Evolutionary conservation across 208 protist genomes (phyloP).

Genomic region (Leishmania gerbilli): DNA sequence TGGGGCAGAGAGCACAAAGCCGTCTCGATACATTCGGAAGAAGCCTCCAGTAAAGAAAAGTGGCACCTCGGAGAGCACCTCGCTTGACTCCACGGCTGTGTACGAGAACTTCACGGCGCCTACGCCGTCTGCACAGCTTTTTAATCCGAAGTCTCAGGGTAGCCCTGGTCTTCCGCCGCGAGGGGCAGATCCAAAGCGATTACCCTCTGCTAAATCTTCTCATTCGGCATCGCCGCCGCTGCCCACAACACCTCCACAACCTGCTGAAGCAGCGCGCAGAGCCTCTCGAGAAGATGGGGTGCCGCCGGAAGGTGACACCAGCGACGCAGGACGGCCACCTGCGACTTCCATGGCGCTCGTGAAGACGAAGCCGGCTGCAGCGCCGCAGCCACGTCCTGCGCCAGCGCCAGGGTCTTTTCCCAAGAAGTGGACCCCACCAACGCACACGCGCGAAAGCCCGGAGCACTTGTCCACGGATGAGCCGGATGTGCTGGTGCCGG

Average conservation of each 20-base stretch:
- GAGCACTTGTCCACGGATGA: slow-evolving; percentile 33
- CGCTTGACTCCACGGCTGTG: background rate
- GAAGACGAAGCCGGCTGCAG: background rate
- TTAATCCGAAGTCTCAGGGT: background rate
- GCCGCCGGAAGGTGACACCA: background rate
- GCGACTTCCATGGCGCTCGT: background rate
- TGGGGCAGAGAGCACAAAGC: background rate
- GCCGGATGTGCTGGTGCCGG: slow-evolving; percentile 42
- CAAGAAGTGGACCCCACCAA: slow-evolving; percentile 7
- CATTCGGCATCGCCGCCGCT: background rate
- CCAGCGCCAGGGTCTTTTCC: background rate
- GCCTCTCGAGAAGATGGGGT: background rate
- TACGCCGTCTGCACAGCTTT: background rate
- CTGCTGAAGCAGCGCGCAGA: background rate
- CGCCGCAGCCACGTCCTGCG: background rate
- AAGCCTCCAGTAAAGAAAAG: background rate
- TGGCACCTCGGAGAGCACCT: background rate
- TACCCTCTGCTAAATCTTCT: background rate
- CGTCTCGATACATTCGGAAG: background rate
- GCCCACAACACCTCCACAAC: background rate
- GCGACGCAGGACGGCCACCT: background rate
- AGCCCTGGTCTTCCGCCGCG: background rate
- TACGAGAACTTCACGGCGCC: background rate
- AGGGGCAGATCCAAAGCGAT: background rate
- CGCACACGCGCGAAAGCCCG: slow-evolving; percentile 22